These are phyloP conservation scores for Mycosphaerelloides madeirae DNA, from an alignment of 2,329 filamentous ascomycete species.

Conservation along the genomic window DNA sequence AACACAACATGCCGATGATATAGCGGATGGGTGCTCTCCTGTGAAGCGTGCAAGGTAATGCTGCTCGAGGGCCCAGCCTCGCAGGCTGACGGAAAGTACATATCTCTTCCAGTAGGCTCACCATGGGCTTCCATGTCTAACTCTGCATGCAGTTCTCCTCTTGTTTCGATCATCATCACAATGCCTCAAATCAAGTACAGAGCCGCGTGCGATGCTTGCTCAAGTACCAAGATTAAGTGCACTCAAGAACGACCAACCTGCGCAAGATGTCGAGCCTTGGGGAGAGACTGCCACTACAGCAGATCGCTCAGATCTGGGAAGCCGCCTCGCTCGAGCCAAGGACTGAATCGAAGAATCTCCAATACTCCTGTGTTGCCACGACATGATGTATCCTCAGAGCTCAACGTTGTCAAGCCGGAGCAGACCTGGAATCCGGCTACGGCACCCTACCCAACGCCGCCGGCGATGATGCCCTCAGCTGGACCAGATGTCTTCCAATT, in stretches of 20 bases:
- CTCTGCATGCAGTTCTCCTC: conserved; percentile 4
- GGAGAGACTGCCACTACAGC: conserved; percentile 20
- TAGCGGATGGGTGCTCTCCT: background rate
- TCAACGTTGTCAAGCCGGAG: conserved; percentile 3
- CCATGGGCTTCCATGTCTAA: conserved; percentile 10
- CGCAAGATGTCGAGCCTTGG: conserved; percentile 16
- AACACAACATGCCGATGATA: background rate
- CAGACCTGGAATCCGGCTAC: conserved; percentile 8
- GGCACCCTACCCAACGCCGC: conserved; percentile 14
- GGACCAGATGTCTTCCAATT: conserved; percentile 9
- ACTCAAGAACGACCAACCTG: conserved; percentile 21
- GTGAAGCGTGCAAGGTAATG: background rate
- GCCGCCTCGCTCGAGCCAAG: conserved; percentile 18
- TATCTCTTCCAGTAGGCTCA: conserved; percentile 1
- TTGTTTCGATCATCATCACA: conserved; percentile 2
- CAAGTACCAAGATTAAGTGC: conserved; percentile 21
- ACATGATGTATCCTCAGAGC: conserved; percentile 5
- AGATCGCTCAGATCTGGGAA: conserved; percentile 20
- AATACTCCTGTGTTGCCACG: conserved; percentile 18
- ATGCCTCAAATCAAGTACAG: conserved; percentile 19
- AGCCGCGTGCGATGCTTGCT: conserved; percentile 21
- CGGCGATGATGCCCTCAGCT: conserved; percentile 7
- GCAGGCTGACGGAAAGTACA: conserved; percentile 4
- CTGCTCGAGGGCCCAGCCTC: background rate
- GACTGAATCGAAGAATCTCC: conserved; percentile 13